Percentiles rank a stretch among this genome's conserved stretches.
These are phyloP conservation scores for Aspergillus cristatus DNA, from an alignment of 495 filamentous ascomycete species.

Conservation along the genomic window DNA sequence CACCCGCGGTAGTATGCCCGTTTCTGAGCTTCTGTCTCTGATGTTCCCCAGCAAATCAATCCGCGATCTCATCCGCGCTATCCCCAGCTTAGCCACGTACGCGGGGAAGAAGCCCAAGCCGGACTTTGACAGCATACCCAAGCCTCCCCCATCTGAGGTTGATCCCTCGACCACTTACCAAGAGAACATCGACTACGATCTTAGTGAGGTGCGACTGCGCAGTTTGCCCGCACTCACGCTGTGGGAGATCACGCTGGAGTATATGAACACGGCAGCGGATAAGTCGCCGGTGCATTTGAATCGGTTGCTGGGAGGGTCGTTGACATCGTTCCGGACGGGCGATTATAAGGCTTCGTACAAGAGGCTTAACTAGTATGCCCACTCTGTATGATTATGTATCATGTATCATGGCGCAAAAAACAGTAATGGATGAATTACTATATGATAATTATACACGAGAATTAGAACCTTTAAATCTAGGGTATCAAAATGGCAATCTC, in stretches of 20 bases:
- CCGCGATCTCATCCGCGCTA: constrained; percentile 22
- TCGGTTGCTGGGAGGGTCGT: constrained; percentile 25
- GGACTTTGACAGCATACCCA: constrained; percentile 14
- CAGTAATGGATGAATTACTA: too few species aligned
- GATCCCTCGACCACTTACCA: constrained; percentile 21
- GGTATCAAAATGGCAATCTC: too few species aligned
- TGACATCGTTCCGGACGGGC: constrained; percentile 20
- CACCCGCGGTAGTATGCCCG: constrained; percentile 10
- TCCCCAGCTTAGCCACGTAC: constrained; percentile 24
- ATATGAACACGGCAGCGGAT: constrained; percentile 11
- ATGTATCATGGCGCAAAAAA: too few species aligned
- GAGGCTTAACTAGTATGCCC: constrained; percentile 1
- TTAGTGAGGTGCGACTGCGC: constrained; percentile 19
- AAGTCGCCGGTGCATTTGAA: constrained; percentile 14
- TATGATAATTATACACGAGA: too few species aligned
- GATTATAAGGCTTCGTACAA: constrained; percentile 2
- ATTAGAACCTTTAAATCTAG: too few species aligned
- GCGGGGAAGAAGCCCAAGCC: constrained; percentile 24
- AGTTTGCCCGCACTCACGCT: constrained; percentile 12
- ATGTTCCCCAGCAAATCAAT: constrained; percentile 17
- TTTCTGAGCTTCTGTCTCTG: constrained; percentile 15
- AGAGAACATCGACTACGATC: constrained; percentile 30
- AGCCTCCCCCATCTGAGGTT: constrained; percentile 6
- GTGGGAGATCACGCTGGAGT: constrained; percentile 27
- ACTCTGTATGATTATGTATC: too few species aligned